Percentiles rank a stretch among this genome's conserved stretches.
These are phyloP conservation scores for Articulospora tetracladia DNA, from an alignment of 495 filamentous ascomycete species.

Conservation along the genomic window DNA sequence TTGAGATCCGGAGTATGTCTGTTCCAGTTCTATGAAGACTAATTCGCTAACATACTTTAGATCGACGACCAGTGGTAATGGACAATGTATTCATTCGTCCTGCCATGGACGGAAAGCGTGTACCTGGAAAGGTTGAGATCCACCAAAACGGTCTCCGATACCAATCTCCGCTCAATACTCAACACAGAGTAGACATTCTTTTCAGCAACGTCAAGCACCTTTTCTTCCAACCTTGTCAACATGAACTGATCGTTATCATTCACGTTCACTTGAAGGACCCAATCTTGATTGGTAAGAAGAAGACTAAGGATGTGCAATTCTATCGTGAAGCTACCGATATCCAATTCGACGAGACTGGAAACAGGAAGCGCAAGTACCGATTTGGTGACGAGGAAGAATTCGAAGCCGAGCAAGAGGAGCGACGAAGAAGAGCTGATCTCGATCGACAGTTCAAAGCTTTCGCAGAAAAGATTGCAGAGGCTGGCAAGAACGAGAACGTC, in stretches of 20 bases:
- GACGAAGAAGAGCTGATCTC: conserved; percentile 81
- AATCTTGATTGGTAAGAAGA: conserved; percentile 97
- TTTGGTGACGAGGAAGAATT: conserved; percentile 99
- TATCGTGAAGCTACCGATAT: conserved; percentile 98
- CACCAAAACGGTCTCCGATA: conserved; percentile 99
- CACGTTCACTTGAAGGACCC: conserved; percentile 97
- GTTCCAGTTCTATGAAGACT: neutral
- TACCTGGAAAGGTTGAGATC: conserved; percentile 92
- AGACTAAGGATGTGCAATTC: conserved; percentile 98
- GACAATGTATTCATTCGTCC: conserved; percentile 93
- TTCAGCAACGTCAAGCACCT: conserved; percentile 99
- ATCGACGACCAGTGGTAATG: conserved; percentile 80
- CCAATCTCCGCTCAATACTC: conserved; percentile 75
- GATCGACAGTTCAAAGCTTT: conserved; percentile 95
- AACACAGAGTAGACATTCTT: conserved; percentile 84
- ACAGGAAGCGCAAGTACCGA: conserved; percentile 94
- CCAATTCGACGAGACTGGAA: conserved; percentile 98
- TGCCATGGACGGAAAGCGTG: conserved; percentile 90
- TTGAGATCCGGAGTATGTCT: conserved; percentile 81
- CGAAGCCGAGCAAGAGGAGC: conserved; percentile 96
- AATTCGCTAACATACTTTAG: conserved; percentile 42
- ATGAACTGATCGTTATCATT: conserved; percentile 96
- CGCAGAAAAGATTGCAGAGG: conserved; percentile 95
- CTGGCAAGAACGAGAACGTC: conserved; percentile 76
- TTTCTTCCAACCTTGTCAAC: conserved; percentile 96